Evolutionary conservation across 768 basidiomycete species (phyloP).

Genomic region (Xerocomellus intermedius): DNA sequence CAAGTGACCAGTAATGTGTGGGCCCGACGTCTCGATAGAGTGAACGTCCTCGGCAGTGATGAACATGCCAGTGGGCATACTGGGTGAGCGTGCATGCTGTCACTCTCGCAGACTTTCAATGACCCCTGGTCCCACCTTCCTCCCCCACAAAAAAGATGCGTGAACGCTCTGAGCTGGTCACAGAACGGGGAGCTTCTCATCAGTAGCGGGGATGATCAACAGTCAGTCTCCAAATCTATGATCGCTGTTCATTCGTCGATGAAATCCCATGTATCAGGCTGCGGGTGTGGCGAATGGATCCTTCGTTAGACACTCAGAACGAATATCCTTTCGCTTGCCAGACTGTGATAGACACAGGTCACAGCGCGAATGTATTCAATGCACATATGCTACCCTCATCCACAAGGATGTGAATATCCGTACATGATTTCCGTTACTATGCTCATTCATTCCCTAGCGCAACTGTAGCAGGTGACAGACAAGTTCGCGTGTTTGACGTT

Average conservation of each 20-base stretch:
- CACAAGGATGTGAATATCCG: conserved; percentile 64
- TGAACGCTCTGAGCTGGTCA: conserved; percentile 78
- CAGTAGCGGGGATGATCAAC: conserved; percentile 73
- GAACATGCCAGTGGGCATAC: conserved; percentile 52
- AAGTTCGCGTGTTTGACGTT: conserved; percentile 79
- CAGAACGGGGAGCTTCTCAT: conserved; percentile 61
- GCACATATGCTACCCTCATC: conserved; percentile 77
- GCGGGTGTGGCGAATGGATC: conserved; percentile 75
- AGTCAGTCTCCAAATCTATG: conserved; percentile 38
- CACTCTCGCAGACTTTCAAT: neutral
- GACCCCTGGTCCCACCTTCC: neutral
- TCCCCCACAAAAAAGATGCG: conserved; percentile 51
- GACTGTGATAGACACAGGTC: conserved; percentile 74
- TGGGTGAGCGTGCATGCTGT: conserved; percentile 47
- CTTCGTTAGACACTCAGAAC: conserved; percentile 31
- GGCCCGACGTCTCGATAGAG: conserved; percentile 51
- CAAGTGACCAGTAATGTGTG: conserved; percentile 25
- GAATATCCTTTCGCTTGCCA: conserved; percentile 67
- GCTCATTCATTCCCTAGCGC: conserved; percentile 41
- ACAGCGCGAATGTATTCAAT: conserved; percentile 83
- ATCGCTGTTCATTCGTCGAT: neutral
- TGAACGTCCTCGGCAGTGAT: conserved; percentile 68
- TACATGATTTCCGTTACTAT: conserved; percentile 1
- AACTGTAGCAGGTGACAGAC: conserved; percentile 71
- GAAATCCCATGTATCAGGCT: conserved; percentile 42